Percentiles rank a stretch among this genome's conserved stretches.
Conservation (phyloP, 352 stramenopile species). For the Pythium pectinolyticum region DNA sequence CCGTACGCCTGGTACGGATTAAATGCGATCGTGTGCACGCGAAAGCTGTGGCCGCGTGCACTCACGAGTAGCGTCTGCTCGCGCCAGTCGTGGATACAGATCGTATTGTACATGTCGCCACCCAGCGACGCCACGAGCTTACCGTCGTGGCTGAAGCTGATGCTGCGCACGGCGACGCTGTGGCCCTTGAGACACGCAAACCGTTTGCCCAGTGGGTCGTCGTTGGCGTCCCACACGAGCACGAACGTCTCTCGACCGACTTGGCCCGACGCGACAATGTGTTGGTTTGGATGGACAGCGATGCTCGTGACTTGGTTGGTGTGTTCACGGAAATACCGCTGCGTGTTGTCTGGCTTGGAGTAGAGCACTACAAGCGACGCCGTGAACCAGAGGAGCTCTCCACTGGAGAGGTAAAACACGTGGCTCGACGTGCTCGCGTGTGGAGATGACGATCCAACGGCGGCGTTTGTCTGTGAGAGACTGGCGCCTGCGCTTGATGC, state of each 20-base stretch:
- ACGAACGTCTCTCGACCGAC: slow-evolving; percentile 53
- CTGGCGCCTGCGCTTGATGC: slow-evolving; percentile 15
- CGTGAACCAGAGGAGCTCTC: slow-evolving; percentile 68
- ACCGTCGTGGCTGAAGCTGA: slow-evolving; percentile 74
- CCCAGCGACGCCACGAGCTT: slow-evolving; percentile 67
- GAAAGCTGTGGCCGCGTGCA: slow-evolving; percentile 63
- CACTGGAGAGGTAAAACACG: slow-evolving; percentile 53
- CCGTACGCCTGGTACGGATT: slow-evolving; percentile 74
- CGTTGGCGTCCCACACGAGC: slow-evolving; percentile 68
- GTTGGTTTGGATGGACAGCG: slow-evolving; percentile 56
- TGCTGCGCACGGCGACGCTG: slow-evolving; percentile 50
- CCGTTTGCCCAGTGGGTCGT: slow-evolving; percentile 53
- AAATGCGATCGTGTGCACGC: slow-evolving; percentile 63
- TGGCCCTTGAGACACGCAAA: slow-evolving; percentile 57
- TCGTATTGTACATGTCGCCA: slow-evolving; percentile 77
- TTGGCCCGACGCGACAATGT: slow-evolving; percentile 64
- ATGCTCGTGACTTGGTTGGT: slow-evolving; percentile 59
- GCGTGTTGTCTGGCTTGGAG: slow-evolving; percentile 44
- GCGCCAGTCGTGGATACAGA: slow-evolving; percentile 75
- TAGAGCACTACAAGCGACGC: slow-evolving; percentile 62
- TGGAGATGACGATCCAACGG: slow-evolving; percentile 2
- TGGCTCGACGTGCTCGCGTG: slow-evolving; percentile 47
- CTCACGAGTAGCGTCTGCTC: slow-evolving; percentile 55
- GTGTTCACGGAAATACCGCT: slow-evolving; percentile 64
- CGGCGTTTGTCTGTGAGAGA: slow-evolving; percentile 24